Evolutionary conservation across 2,329 filamentous ascomycete species (phyloP).

Genomic region (Arthrobotrys entomopaga): DNA sequence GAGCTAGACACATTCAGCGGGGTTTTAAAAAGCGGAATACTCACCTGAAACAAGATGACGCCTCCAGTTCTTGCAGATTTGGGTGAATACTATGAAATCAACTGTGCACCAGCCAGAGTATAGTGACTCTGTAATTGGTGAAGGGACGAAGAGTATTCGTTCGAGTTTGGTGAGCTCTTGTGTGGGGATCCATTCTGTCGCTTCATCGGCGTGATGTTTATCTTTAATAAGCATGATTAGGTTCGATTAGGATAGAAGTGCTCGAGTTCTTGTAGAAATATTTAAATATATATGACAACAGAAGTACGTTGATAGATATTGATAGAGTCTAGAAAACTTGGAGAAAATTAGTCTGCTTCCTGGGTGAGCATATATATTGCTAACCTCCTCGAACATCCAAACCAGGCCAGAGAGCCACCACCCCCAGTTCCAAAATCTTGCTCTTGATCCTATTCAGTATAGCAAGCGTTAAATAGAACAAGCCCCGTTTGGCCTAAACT

Average conservation of each 20-base stretch:
- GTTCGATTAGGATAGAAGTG: too few relatives aligned
- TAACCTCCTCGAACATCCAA: too few relatives aligned
- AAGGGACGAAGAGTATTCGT: slow-evolving; percentile 3
- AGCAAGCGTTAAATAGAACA: too few relatives aligned
- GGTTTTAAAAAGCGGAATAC: not conserved
- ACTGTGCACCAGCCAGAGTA: slow-evolving; percentile 3
- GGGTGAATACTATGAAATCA: slow-evolving; percentile 2
- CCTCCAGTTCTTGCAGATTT: slow-evolving; percentile 8
- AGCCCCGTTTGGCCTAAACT: too few relatives aligned
- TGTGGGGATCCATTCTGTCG: not conserved
- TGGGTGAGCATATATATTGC: too few relatives aligned
- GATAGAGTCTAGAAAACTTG: too few relatives aligned
- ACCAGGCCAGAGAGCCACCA: too few relatives aligned
- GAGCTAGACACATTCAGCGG: not conserved
- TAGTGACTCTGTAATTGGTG: slow-evolving; percentile 3
- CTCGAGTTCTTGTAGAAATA: not conserved
- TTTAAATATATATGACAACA: not conserved
- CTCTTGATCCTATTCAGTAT: too few relatives aligned
- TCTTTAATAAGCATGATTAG: slow-evolving; percentile 1
- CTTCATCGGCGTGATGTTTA: not conserved
- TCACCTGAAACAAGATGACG: slow-evolving; percentile 6
- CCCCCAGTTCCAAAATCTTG: too few relatives aligned
- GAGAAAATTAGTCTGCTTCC: too few relatives aligned
- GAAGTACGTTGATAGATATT: too few relatives aligned
- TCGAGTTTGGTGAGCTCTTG: not conserved